Base-by-base conservation (phyloP, 805 yeast genomes). In the Zygotorulaspora florentina region DNA sequence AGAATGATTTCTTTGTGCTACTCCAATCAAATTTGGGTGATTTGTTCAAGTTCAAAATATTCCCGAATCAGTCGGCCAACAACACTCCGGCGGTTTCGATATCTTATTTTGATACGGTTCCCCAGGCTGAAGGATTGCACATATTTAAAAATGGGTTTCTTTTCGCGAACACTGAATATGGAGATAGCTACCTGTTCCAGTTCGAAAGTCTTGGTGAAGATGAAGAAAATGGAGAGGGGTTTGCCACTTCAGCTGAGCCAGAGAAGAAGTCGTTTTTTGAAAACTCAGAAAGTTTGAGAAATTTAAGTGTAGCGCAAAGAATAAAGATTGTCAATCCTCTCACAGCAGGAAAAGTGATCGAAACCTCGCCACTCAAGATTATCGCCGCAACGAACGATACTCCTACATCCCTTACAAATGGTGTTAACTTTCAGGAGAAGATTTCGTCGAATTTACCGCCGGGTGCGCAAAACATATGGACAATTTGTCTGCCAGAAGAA, bases 361-460 rank as follows among this genome's bases (percentile, higher is more conserved):
- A 53, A 13, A 51, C 61, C 7, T 47, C 61, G 3, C 64, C 64
- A 2, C 43, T 61, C 3, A 51, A 53, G 36, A 53, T 67, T n/a
- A 46, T 66, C 2, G 62, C 65, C 3, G 66, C 65, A 31, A 46
- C 62, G 2, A 16, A 64, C 27, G 35, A 50, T 6, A 47, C 74
- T 15, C 68, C 87, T 0, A 58, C 75, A 74, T 46, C 56, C 72
- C 1, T 58, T 79, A 29, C 72, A 69, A 43, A 81, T 56, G 93
- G 91, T 10, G 65, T 85, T 2, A 71, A 79, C 2, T 75, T 79
- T 1, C 67, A 76, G 2, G 83, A 77, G 39, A 63, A 89, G 10
- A 96, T 86, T 0, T 74, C 85, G 3, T 81, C 96, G 4, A 87
- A 84, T 3, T 69, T 90, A 10, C 96, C 96, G 0, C 74, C 79